Evolutionary conservation across 2,329 filamentous ascomycete genomes (phyloP).

Genomic region (Aspergillus sp.): DNA sequence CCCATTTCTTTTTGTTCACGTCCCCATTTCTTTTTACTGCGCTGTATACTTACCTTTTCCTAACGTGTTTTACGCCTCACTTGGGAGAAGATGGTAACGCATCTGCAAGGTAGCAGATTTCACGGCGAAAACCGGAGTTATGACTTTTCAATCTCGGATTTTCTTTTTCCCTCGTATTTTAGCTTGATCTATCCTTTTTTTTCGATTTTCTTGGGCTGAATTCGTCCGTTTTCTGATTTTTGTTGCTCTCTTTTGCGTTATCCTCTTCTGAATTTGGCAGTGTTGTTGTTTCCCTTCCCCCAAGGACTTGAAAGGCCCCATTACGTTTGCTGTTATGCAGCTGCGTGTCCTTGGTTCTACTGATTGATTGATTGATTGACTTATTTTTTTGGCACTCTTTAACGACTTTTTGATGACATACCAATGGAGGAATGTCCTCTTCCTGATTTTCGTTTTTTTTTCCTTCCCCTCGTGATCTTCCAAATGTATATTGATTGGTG

Average conservation of each 20-base stretch:
- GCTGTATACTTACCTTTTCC: conserved; percentile 14
- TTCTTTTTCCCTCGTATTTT: conserved; percentile 10
- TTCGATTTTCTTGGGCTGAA: too few relatives aligned
- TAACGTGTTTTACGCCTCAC: conserved; percentile 7
- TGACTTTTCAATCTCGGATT: conserved; percentile 21
- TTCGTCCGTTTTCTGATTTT: too few relatives aligned
- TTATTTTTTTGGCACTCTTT: conserved; percentile 4
- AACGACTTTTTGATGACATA: conserved; percentile 2
- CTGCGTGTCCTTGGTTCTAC: neutral
- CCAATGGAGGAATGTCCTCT: neutral
- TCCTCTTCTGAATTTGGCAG: too few relatives aligned
- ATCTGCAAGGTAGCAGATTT: neutral
- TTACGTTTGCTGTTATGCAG: too few relatives aligned
- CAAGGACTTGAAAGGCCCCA: too few relatives aligned
- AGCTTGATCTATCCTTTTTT: conserved; percentile 7
- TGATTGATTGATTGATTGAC: conserved; percentile 7
- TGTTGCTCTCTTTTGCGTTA: too few relatives aligned
- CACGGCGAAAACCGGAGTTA: conserved; percentile 2
- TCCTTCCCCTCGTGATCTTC: conserved; percentile 11
- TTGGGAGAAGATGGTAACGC: neutral
- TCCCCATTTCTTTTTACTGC: conserved; percentile 13
- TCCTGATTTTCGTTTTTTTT: conserved; percentile 4
- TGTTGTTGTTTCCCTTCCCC: too few relatives aligned
- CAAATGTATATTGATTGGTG: conserved; percentile 21
- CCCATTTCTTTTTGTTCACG: too few relatives aligned